phyloP scores from a whole-genome alignment of 495 filamentous ascomycete species.

The Aspergillus sparsus region DNA sequence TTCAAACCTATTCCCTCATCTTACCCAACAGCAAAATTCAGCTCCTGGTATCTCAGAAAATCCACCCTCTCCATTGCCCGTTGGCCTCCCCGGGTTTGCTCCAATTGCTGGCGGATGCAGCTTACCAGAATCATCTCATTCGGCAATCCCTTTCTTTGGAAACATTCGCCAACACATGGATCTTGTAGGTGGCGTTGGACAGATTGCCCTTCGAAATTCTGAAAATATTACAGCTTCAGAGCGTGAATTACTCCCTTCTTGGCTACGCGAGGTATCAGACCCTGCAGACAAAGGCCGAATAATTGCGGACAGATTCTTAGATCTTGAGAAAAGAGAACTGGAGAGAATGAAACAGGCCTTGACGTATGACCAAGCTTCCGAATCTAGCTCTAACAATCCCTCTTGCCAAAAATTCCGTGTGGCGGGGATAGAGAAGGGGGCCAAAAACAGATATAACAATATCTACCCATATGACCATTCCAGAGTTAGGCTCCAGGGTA shows the following conservation, averaged over 20 bases:
- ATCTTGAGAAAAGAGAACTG: constrained; percentile 82
- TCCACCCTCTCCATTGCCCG: constrained; percentile 48
- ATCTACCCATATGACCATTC: constrained; percentile 97
- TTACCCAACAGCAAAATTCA: constrained; percentile 34
- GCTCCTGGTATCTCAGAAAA: constrained; percentile 34
- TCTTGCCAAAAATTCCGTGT: constrained; percentile 53
- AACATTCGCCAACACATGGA: constrained; percentile 99
- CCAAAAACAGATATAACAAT: constrained; percentile 96
- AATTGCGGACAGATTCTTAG: constrained; percentile 80
- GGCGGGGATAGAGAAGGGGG: constrained; percentile 91
- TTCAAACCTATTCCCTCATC: constrained; percentile 48
- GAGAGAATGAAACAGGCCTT: constrained; percentile 90
- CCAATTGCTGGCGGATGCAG: constrained; percentile 86
- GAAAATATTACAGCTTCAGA: constrained; percentile 48
- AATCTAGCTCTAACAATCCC: constrained; percentile 32
- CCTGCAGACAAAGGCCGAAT: constrained; percentile 70
- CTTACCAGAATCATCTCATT: constrained; percentile 67
- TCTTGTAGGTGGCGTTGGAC: constrained; percentile 88
- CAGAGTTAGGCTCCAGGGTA: constrained; percentile 73
- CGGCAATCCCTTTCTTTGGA: constrained; percentile 86
- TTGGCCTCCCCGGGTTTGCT: constrained; percentile 57
- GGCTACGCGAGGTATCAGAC: constrained; percentile 71
- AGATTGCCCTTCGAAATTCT: constrained; percentile 76
- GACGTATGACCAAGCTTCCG: constrained; percentile 59
- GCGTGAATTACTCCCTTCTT: constrained; percentile 61